Conservation (phyloP, 2,329 filamentous ascomycete genomes). For the Microcyclospora tardicrescens region DNA sequence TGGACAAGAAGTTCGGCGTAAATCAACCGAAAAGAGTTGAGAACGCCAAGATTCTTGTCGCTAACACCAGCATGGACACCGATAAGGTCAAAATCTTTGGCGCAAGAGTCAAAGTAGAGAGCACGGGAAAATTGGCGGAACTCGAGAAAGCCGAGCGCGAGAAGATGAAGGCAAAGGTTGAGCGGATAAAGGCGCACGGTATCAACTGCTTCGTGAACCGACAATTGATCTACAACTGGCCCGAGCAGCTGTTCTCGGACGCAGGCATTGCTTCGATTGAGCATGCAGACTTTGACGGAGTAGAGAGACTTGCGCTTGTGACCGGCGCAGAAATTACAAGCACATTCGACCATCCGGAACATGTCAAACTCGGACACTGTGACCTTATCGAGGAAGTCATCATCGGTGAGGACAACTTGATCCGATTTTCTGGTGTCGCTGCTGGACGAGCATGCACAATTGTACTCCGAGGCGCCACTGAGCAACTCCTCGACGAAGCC, state of each 20-base stretch:
- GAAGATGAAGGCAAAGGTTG: slow-evolving; percentile 99
- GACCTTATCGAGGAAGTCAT: slow-evolving; percentile 96
- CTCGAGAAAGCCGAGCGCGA: slow-evolving; percentile 96
- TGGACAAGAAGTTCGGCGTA: slow-evolving; percentile 98
- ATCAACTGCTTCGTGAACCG: slow-evolving; percentile 99
- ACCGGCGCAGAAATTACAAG: slow-evolving; percentile 96
- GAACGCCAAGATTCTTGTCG: slow-evolving; percentile 95
- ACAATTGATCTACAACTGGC: slow-evolving; percentile 99
- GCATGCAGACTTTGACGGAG: slow-evolving; percentile 96
- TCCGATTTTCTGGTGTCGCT: slow-evolving; percentile 93
- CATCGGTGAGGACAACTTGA: slow-evolving; percentile 92
- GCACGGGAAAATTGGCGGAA: slow-evolving; percentile 93
- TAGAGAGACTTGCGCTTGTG: slow-evolving; percentile 85
- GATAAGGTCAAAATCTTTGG: slow-evolving; percentile 99
- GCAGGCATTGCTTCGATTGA: slow-evolving; percentile 97
- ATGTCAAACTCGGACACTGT: slow-evolving; percentile 90
- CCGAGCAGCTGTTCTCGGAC: slow-evolving; percentile 95
- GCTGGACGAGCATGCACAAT: slow-evolving; percentile 93
- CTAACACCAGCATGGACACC: slow-evolving; percentile 98
- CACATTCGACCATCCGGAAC: slow-evolving; percentile 95
- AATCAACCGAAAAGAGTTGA: slow-evolving; percentile 96
- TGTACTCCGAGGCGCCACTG: slow-evolving; percentile 87
- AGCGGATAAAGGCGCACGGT: slow-evolving; percentile 95
- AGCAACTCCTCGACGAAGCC: slow-evolving; percentile 92
- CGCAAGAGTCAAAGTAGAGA: slow-evolving; percentile 89